These are phyloP conservation scores for Ogataea trehaloabstinens DNA, from an alignment of 805 yeast genomes.

Conservation along the genomic window DNA sequence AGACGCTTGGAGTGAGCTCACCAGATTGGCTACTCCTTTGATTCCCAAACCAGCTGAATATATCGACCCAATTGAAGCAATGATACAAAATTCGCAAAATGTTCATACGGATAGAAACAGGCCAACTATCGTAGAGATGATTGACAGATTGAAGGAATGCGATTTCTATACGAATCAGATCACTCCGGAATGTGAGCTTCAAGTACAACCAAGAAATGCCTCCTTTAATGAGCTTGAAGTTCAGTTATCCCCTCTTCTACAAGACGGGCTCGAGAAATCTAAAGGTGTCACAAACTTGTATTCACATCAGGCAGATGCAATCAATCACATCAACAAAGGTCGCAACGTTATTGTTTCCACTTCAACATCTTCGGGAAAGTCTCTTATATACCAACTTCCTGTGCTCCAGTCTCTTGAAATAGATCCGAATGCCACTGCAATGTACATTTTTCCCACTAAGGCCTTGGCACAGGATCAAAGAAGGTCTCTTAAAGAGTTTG, in stretches of 20 bases:
- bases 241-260: conserved; percentile 49
- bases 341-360: conserved; percentile 86
- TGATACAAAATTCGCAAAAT: conserved; percentile 36
- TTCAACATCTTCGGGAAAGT: conserved; percentile 94
- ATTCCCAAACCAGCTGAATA: conserved; percentile 51
- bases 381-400: conserved; percentile 87
- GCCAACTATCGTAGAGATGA: conserved; percentile 41
- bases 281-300: conserved; percentile 57
- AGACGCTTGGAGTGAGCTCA: conserved; percentile 44
- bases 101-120: conserved; percentile 22
- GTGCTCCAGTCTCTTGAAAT: conserved; percentile 52
- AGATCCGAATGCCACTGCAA: conserved; percentile 54
- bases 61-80: conserved; percentile 61
- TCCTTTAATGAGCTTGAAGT: conserved; percentile 40
- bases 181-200: conserved; percentile 45
- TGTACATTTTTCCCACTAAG: conserved; percentile 93
- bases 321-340: conserved; percentile 53
- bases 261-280: conserved; percentile 47
- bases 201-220: conserved; percentile 45
- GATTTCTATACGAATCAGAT: conserved; percentile 66
- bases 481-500: conserved; percentile 63
- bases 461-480: conserved; percentile 97
- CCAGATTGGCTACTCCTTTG: conserved; percentile 30
- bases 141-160: conserved; percentile 44
- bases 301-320: conserved; percentile 79